Base-by-base conservation (phyloP, 1,284 basidiomycete genomes). In the Rhizoctonia solani region DNA sequence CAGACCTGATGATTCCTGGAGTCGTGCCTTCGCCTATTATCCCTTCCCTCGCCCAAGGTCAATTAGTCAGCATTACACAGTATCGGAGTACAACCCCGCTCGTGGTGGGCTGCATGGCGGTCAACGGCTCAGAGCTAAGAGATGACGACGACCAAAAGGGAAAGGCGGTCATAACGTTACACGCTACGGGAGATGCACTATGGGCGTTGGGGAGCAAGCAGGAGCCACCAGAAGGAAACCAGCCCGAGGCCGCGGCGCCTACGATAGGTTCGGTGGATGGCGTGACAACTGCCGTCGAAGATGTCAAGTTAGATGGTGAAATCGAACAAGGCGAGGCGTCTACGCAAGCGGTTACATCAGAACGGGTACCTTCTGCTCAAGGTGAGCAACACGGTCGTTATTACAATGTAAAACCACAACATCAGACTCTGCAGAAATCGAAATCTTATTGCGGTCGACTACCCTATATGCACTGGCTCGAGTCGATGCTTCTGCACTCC, bases 1-100 rank as follows among this genome's bases (percentile, higher is more conserved):
- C 89, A 0, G 88, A 91, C 76, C 81, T 92, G 4, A 90, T 91
- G 88, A 85, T 89, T 39, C 88, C 89, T 2, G 89, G 89, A 76
- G 87, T 89, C 87, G 74, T 75, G 83, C 78, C 59, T 47, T 68
- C 70, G 78, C 87, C 49, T 81, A 83, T 73, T 78, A 81, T 73
- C 75, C 85, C 39, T 75, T 79, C 0, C 67, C 76, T 19, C 73
- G 85, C 13, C 61, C 71, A 21, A 54, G 66, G 69, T 76, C 80
- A 49, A 76, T 80, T 91, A 21, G 87, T 91, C 29, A 79, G 83
- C 13, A 77, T 92, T 32, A 78, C 82, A 32, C 82, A 84, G 71
- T 83, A 82, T 71, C 75, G 78, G n/a, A 74, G 72, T 23, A 76
- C 74, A 44, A 73, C 75, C 23, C 88, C 88, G 5, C 78, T 92